Conservation (phyloP, 148 eudicot genomes). For the Hydrangea macrophylla region DNA sequence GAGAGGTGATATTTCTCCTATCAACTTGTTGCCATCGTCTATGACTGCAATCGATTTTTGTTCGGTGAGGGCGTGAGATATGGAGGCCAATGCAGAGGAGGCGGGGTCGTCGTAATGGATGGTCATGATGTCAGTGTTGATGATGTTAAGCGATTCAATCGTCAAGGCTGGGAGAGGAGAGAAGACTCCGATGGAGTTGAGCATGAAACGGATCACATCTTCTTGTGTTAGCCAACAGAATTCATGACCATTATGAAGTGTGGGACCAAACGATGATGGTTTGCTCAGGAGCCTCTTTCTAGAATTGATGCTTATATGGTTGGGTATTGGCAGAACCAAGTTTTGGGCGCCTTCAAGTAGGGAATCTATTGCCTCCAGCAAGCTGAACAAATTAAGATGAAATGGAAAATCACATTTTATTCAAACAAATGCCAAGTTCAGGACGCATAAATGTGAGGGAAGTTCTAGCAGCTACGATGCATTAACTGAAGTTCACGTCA, state of each 20-base stretch:
- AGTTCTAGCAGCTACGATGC: too few relatives aligned
- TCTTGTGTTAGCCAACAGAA: constrained; percentile 80
- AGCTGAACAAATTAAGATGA: constrained; percentile 35
- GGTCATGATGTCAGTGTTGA: constrained; percentile 40
- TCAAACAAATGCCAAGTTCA: not conserved
- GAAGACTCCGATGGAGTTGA: constrained; percentile 72
- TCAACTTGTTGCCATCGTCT: constrained; percentile 52
- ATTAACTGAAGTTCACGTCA: too few relatives aligned
- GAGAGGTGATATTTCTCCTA: constrained; percentile 77
- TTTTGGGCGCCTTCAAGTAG: constrained; percentile 82
- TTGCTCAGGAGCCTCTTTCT: constrained; percentile 41
- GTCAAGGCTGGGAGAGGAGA: constrained; percentile 57
- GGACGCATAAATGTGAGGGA: not conserved
- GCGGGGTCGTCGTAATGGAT: constrained; percentile 53
- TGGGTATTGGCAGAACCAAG: constrained; percentile 58
- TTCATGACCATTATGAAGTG: constrained; percentile 30
- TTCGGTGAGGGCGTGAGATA: constrained; percentile 30
- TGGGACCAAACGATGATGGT: constrained; percentile 11
- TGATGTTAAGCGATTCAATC: constrained; percentile 56
- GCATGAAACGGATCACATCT: constrained; percentile 76
- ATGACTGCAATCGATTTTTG: constrained; percentile 68
- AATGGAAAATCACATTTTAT: not conserved
- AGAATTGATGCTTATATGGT: constrained; percentile 17
- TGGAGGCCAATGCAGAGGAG: constrained; percentile 37
- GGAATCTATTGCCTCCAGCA: constrained; percentile 76